Base-by-base conservation (phyloP, 1,139 yeast species). In the Diutina mesorugosa region DNA sequence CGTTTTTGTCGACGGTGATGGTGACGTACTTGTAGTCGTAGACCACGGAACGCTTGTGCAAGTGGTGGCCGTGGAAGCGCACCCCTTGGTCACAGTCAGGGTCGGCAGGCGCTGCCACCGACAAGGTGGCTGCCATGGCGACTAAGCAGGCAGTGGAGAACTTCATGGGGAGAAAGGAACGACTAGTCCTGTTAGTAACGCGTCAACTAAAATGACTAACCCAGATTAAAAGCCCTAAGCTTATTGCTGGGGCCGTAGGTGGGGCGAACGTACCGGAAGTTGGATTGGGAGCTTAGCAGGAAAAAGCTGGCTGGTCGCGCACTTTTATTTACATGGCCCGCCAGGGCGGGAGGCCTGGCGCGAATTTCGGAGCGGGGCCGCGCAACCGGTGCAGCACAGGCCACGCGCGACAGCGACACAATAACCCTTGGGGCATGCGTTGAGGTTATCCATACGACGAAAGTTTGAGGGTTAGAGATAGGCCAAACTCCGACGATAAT, bases 21-120 rank as follows among this genome's bases (percentile, higher is more conserved):
- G 53, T 50, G n/a, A 50, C 85, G 70, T 87, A 88, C 60, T 87
- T 91, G 69, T 85, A 84, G 70, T 88, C 90, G 64, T 87, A 83
- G 59, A 88, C 95, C 62, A 85, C 81, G 56, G 88, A 89, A 74
- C 90, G 83, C 74, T 83, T 84, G 70, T 84, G 86, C 64, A 78
- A 81, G 70, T 85, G 87, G 72, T 61, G 63, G 63, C 70, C 74
- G 68, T 78, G 82, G 70, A 16, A 50, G 16, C 32, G 53, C 29
- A 50, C 53, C 70, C 65, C 57, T 65, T 60, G 65, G 75, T 66
- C 67, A 59, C 81, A 77, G 60, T 75, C 76, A 21, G 63, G 66
- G 54, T 62, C 68, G 35, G 32, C n/a, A 4, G 53, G 45, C 12
- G 35, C 45, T 9, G 51, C 51, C 45, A 38, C 53, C 29, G 32